These are phyloP conservation scores for Beverwykella pulmonaria DNA, from an alignment of 495 filamentous ascomycete genomes.

Conservation along the genomic window DNA sequence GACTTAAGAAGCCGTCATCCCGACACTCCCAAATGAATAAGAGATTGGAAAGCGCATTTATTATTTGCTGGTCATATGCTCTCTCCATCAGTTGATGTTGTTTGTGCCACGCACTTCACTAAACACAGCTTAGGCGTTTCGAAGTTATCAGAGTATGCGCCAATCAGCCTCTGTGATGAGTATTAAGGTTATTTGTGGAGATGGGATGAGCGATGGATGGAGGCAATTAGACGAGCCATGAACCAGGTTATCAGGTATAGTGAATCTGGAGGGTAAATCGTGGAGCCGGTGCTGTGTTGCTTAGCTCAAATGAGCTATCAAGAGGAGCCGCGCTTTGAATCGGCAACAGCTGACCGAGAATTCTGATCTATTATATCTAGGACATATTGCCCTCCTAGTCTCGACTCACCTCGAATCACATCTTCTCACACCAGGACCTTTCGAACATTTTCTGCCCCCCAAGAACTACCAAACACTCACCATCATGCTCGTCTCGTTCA, in stretches of 20 bases:
- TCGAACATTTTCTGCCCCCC: background rate
- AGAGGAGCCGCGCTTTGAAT: background rate
- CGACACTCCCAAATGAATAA: constrained; percentile 18
- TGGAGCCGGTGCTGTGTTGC: background rate
- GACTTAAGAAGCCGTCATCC: constrained; percentile 20
- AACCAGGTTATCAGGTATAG: constrained; percentile 5
- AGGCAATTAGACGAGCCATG: constrained; percentile 2
- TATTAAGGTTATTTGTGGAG: constrained; percentile 8
- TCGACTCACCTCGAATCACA: too few relatives aligned
- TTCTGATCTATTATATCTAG: background rate
- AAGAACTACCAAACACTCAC: background rate
- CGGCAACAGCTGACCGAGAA: background rate
- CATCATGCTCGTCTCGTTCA: constrained; percentile 31
- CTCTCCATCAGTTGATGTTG: constrained; percentile 14
- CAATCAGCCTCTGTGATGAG: background rate
- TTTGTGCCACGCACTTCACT: constrained; percentile 5
- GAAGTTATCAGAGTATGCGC: background rate
- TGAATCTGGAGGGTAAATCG: background rate
- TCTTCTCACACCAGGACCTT: background rate
- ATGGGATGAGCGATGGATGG: background rate
- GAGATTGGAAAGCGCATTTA: constrained; percentile 6
- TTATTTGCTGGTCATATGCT: constrained; percentile 13
- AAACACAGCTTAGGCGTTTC: constrained; percentile 16
- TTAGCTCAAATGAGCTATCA: constrained; percentile 9
- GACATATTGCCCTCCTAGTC: background rate